Conservation (phyloP, 2,329 filamentous ascomycete genomes). For the Penicillium sp. region DNA sequence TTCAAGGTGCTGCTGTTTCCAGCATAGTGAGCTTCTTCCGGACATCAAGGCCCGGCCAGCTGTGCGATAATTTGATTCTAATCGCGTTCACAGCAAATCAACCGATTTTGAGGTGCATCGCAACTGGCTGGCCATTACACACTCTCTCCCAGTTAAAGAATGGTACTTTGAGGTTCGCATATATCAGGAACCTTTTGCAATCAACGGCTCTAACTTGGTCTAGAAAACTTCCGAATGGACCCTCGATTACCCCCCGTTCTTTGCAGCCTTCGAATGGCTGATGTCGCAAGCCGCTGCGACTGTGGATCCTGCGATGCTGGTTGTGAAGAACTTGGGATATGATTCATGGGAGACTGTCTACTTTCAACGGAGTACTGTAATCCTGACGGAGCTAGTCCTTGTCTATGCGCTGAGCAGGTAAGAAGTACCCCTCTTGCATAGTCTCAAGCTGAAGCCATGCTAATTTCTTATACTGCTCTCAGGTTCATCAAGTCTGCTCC, state of each 20-base stretch:
- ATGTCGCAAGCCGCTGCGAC: conserved; percentile 79
- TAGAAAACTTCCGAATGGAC: conserved; percentile 98
- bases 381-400: conserved; percentile 79
- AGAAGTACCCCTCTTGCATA: conserved; percentile 19
- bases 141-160: conserved; percentile 80
- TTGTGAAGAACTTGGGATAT: conserved; percentile 77
- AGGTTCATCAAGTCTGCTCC: conserved; percentile 77
- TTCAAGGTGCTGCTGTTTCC: conserved; percentile 26
- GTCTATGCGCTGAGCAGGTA: conserved; percentile 79
- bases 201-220: conserved; percentile 28
- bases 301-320: conserved; percentile 78
- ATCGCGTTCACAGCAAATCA: conserved; percentile 70
- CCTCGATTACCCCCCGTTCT: conserved; percentile 97
- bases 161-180: conserved; percentile 86
- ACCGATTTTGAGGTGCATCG: conserved; percentile 99
- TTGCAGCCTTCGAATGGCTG: conserved; percentile 94
- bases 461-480: conserved; percentile 16
- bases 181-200: background rate
- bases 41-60: background rate
- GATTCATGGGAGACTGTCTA: conserved; percentile 92
- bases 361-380: conserved; percentile 89
- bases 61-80: conserved; percentile 4
- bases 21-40: conserved; percentile 20
- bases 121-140: conserved; percentile 96
- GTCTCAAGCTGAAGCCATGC: background rate